Base-by-base conservation (phyloP, 1,139 yeast species). In the Hemisphaericaspora xylofermentans region DNA sequence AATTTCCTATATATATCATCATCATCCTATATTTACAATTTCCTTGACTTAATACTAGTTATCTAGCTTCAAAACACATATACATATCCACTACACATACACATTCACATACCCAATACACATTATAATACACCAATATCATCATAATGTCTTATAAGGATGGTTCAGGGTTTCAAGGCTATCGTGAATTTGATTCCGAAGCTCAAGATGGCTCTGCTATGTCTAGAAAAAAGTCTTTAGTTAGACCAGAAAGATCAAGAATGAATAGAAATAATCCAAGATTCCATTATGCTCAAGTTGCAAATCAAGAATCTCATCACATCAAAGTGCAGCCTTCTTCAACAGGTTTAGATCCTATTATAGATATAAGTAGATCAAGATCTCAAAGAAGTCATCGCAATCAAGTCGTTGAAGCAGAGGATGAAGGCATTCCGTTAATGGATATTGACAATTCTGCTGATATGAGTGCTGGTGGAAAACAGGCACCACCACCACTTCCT, bases 261-360 rank as follows among this genome's bases (percentile, higher is more conserved):
- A 67, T 85, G 48, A 71, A 75, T 49, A 81, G 78, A 12, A 76
- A 74, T 45, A 87, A 86, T 57, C 94, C 93, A 2, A 80, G 84
- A 43, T 85, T 74, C 61, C 91, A 86, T 59, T 88, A 88, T 61
- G 77, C 88, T n/a, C 91, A 85, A 52, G 84, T 84, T 19, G 84
- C 93, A 8, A 79, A 82, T 43, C 87, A 84, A 53, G 81, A 82
- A 49, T 69, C 83, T 4, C 74, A 71, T 45, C 83, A 82, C 53
- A 66, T 87, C 46, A 68, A 66, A 44, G 78, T 88, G 34, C 81
- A 76, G 51, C 91, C 95, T 1, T 79, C 89, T 1, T 62, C 84
- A 3, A 84, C 93, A 2, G 95, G 95, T 3, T 71, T 81, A 40
- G 86, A 84, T 51, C 95, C 95, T 18, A 61, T 54, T 25, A 38